A percentile compares a stretch with the other conserved stretches of the same genome.
phyloP scores from a whole-genome alignment of 2,329 filamentous ascomycete species.

The Reticulascus tulasneorum region DNA sequence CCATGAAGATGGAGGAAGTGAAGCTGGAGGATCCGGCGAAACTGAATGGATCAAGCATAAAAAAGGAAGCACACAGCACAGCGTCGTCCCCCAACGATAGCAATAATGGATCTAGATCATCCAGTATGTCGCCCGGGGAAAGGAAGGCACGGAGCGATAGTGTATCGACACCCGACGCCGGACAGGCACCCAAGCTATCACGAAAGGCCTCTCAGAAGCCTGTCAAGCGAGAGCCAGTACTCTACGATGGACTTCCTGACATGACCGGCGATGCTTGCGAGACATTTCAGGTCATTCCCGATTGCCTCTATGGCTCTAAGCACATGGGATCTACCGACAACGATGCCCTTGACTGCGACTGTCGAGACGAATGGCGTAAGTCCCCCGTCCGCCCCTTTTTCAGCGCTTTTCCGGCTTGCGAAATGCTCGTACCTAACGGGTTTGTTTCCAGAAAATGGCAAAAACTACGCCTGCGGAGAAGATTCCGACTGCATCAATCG shows the following conservation, averaged over 20 bases:
- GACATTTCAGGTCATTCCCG: slow-evolving; percentile 75
- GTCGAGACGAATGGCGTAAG: slow-evolving; percentile 92
- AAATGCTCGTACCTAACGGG: slow-evolving; percentile 12
- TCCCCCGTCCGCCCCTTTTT: slow-evolving; percentile 19
- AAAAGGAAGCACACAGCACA: slow-evolving; percentile 34
- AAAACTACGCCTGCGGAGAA: slow-evolving; percentile 86
- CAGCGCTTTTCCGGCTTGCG: slow-evolving; percentile 10
- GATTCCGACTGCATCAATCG: slow-evolving; percentile 99
- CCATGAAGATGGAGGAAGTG: slow-evolving; percentile 38
- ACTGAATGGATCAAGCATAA: slow-evolving; percentile 31
- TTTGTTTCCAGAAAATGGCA: slow-evolving; percentile 45
- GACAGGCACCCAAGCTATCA: slow-evolving; percentile 57
- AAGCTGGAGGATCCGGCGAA: slow-evolving; percentile 37
- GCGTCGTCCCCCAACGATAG: slow-evolving; percentile 32
- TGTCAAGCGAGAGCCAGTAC: slow-evolving; percentile 53
- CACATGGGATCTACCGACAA: slow-evolving; percentile 87
- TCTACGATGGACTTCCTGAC: slow-evolving; percentile 75
- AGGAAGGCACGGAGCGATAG: slow-evolving; percentile 44
- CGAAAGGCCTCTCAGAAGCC: slow-evolving; percentile 25
- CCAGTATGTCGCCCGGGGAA: slow-evolving; percentile 41
- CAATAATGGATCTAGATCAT: slow-evolving; percentile 34
- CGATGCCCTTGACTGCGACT: slow-evolving; percentile 90
- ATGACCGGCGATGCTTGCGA: slow-evolving; percentile 70
- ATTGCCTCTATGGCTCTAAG: slow-evolving; percentile 89
- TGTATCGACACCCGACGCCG: slow-evolving; percentile 42